Evolutionary conservation across 2,329 filamentous ascomycete genomes (phyloP).

Genomic region (Knufia fluminis): DNA sequence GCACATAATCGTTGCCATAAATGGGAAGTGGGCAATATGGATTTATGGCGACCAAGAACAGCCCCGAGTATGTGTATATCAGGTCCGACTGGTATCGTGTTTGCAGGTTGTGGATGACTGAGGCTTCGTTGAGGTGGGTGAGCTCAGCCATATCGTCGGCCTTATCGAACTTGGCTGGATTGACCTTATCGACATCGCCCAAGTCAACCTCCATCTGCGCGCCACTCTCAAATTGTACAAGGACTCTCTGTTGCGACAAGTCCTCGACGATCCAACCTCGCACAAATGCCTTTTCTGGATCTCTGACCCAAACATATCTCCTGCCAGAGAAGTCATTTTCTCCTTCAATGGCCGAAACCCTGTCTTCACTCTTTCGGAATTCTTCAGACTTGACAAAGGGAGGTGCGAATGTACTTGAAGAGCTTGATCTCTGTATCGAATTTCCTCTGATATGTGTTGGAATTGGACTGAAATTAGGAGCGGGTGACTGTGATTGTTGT

Average conservation of each 20-base stretch:
- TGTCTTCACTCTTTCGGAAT: conserved; percentile 48
- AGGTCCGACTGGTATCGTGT: conserved; percentile 91
- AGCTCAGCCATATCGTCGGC: conserved; percentile 98
- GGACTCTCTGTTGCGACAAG: conserved; percentile 54
- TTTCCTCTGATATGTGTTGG: conserved; percentile 36
- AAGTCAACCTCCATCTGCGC: conserved; percentile 76
- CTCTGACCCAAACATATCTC: conserved; percentile 94
- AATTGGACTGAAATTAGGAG: conserved; percentile 38
- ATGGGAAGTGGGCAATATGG: conserved; percentile 92
- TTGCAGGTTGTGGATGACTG: conserved; percentile 92
- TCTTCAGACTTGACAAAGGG: conserved; percentile 91
- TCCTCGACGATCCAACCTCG: conserved; percentile 89
- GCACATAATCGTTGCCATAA: conserved; percentile 92
- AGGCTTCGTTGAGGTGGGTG: conserved; percentile 94
- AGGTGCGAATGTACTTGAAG: conserved; percentile 76
- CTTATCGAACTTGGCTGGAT: conserved; percentile 98
- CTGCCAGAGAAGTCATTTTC: conserved; percentile 99
- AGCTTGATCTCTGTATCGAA: conserved; percentile 52
- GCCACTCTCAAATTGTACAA: conserved; percentile 91
- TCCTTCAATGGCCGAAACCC: conserved; percentile 70
- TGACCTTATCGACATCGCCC: conserved; percentile 95
- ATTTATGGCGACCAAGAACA: conserved; percentile 95
- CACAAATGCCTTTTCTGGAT: conserved; percentile 77
- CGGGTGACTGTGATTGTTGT: conserved; percentile 58
- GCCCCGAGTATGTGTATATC: conserved; percentile 93